phyloP scores from a whole-genome alignment of 257 asterid species.

The Solanum stenotomum region DNA sequence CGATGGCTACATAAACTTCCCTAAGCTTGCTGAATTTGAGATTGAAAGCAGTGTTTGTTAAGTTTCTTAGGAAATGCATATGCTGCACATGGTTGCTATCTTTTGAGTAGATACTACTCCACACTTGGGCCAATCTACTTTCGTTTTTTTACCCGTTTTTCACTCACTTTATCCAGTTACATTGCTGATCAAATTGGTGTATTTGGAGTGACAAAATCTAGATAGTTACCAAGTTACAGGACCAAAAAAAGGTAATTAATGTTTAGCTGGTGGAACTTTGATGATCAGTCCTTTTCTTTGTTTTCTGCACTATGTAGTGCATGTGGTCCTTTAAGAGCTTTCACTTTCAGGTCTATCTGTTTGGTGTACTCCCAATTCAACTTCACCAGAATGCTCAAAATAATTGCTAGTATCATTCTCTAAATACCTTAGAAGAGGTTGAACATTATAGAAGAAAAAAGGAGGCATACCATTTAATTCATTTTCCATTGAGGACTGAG shows the following conservation, averaged over 20 bases:
- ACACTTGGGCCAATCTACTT: background rate
- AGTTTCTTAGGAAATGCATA: background rate
- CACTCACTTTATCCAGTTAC: background rate
- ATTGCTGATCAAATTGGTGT: background rate
- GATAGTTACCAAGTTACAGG: background rate
- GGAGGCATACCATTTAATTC: background rate
- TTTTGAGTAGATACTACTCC: background rate
- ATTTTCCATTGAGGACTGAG: background rate
- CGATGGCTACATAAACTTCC: background rate
- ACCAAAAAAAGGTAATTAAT: background rate
- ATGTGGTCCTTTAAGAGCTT: slow-evolving; percentile 29
- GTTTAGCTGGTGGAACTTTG: background rate
- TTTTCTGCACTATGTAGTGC: slow-evolving; percentile 11
- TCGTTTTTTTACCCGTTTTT: background rate
- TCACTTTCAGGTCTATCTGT: slow-evolving; percentile 23
- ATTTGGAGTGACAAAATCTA: background rate
- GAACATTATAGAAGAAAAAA: background rate
- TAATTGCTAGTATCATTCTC: background rate
- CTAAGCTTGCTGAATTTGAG: background rate
- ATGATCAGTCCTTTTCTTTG: slow-evolving; percentile 24
- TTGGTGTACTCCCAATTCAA: background rate
- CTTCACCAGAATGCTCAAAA: background rate
- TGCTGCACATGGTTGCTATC: background rate
- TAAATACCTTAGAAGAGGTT: background rate
- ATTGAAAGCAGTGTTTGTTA: background rate